Percentiles rank a stretch among this genome's conserved stretches.
phyloP scores from a whole-genome alignment of 2,329 filamentous ascomycete species.

The Penicillium sp. region DNA sequence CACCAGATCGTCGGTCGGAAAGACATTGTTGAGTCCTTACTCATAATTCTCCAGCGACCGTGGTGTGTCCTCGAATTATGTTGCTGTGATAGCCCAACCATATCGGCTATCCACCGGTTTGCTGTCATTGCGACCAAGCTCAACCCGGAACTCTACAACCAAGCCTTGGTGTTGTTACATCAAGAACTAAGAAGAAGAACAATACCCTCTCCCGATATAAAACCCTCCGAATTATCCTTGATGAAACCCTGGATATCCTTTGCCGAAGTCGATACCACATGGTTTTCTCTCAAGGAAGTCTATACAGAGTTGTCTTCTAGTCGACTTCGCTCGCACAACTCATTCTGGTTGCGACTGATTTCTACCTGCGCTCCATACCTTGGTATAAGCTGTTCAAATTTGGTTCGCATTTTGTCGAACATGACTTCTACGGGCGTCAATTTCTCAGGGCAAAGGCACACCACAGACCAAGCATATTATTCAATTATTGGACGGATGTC shows the following conservation, averaged over 20 bases:
- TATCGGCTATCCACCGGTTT: neutral
- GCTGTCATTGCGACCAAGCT: neutral
- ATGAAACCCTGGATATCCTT: neutral
- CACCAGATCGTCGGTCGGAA: neutral
- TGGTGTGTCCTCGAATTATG: conserved; percentile 1
- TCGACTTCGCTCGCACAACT: neutral
- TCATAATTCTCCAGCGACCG: neutral
- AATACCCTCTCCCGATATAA: neutral
- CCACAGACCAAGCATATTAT: neutral
- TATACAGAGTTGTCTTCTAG: neutral
- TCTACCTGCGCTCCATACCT: neutral
- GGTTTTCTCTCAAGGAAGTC: neutral
- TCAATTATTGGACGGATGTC: too few relatives aligned
- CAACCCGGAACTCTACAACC: neutral
- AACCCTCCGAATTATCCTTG: neutral
- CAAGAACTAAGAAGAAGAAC: neutral
- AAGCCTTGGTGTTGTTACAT: neutral
- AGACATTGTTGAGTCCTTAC: neutral
- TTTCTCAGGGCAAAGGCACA: neutral
- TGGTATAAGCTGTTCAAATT: neutral
- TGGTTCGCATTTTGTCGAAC: neutral
- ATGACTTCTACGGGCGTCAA: neutral
- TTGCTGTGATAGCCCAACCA: neutral
- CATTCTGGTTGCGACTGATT: neutral
- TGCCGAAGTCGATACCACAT: neutral